Conservation (phyloP, 2,329 filamentous ascomycete species). For the Colletotrichum camelliae region DNA sequence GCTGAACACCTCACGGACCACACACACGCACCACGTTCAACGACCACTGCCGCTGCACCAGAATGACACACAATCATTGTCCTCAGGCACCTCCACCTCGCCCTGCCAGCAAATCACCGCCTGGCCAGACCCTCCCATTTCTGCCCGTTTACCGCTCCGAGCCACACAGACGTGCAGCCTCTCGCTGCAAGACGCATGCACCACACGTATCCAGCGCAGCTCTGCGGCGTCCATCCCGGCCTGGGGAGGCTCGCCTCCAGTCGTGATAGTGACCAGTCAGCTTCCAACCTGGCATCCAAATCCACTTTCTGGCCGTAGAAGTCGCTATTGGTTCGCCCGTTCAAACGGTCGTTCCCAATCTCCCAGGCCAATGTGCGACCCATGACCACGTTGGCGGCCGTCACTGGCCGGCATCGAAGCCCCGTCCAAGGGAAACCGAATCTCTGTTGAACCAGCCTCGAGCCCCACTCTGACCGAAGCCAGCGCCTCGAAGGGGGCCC, state of each 20-base stretch:
- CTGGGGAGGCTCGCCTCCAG: background rate
- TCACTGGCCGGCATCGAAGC: constrained; percentile 16
- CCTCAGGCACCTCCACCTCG: constrained; percentile 22
- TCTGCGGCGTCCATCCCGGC: constrained; percentile 2
- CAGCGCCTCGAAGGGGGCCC: background rate
- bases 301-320: background rate
- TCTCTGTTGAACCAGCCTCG: background rate
- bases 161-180: constrained; percentile 16
- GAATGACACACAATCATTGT: background rate
- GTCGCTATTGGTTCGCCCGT: constrained; percentile 1
- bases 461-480: constrained; percentile 3
- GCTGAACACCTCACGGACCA: background rate
- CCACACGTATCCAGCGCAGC: constrained; percentile 15
- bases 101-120: constrained; percentile 14
- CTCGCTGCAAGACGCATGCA: constrained; percentile 7
- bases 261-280: background rate
- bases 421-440: constrained; percentile 3
- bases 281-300: background rate
- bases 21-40: background rate
- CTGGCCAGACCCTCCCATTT: constrained; percentile 4
- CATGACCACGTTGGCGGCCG: constrained; percentile 22
- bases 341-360: constrained; percentile 23
- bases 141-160: constrained; percentile 18
- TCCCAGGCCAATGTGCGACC: constrained; percentile 20
- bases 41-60: background rate